Conservation (phyloP, 2,329 filamentous ascomycete genomes). For the Colletotrichum somersetense region DNA sequence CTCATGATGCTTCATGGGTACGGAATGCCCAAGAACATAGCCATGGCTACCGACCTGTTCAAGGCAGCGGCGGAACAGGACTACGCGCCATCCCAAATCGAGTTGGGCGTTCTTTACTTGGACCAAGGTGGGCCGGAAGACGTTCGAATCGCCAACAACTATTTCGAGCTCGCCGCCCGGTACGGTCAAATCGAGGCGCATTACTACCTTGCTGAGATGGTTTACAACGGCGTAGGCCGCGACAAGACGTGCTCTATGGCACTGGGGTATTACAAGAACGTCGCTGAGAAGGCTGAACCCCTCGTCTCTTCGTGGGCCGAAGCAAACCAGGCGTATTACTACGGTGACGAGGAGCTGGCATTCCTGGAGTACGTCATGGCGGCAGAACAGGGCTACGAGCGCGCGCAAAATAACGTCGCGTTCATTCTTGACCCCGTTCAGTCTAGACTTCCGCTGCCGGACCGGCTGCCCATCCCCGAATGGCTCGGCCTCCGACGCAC, state of each 20-base stretch:
- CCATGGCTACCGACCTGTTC: constrained; percentile 81
- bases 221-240: constrained; percentile 81
- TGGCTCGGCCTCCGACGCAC: constrained; percentile 32
- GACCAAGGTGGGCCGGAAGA: constrained; percentile 82
- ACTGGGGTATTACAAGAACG: constrained; percentile 84
- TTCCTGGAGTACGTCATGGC: constrained; percentile 87
- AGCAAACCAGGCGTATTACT: constrained; percentile 84
- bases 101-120: constrained; percentile 85
- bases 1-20: constrained; percentile 86
- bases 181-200: constrained; percentile 89
- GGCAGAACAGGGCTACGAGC: constrained; percentile 92
- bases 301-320: constrained; percentile 84
- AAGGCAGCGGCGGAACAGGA: constrained; percentile 85
- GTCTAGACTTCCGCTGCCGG: constrained; percentile 70
- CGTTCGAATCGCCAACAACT: constrained; percentile 81
- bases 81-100: constrained; percentile 82
- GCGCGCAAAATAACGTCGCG: constrained; percentile 89
- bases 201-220: constrained; percentile 92
- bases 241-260: constrained; percentile 84
- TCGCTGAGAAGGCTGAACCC: constrained; percentile 79
- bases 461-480: constrained; percentile 37
- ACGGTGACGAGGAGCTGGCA: constrained; percentile 83
- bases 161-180: constrained; percentile 87
- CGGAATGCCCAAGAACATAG: constrained; percentile 74
- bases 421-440: constrained; percentile 83